Evolutionary conservation across 169 alveolate genomes (phyloP).

Genomic region (Besnoitia besnoiti): DNA sequence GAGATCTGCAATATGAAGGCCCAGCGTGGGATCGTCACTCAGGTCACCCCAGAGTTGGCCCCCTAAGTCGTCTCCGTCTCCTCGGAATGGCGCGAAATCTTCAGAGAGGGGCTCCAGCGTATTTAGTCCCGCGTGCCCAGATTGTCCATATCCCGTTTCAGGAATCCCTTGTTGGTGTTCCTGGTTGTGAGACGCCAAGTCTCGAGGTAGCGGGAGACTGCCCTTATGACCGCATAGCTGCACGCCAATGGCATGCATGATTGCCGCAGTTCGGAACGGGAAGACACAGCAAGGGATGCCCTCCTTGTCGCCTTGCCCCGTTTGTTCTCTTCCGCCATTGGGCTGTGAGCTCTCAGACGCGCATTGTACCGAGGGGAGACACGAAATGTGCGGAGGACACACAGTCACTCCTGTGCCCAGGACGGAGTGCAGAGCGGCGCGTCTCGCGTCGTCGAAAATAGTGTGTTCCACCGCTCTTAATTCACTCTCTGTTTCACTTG

Average conservation of each 20-base stretch:
- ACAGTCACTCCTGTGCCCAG: background rate
- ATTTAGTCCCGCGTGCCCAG: background rate
- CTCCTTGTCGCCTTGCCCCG: background rate
- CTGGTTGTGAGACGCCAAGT: background rate
- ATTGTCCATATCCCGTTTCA: background rate
- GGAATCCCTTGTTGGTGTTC: background rate
- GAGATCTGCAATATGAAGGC: background rate
- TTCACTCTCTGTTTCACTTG: no score
- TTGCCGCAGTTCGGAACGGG: background rate
- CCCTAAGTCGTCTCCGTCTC: background rate
- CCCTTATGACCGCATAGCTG: constrained; percentile 2
- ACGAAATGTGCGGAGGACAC: no score
- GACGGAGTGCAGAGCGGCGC: background rate
- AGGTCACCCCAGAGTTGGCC: background rate
- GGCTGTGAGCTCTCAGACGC: no score
- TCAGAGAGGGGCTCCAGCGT: background rate
- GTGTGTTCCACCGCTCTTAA: no score
- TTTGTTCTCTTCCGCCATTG: no score
- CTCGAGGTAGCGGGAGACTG: background rate
- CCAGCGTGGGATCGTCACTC: background rate
- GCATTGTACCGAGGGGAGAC: no score
- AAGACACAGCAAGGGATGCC: background rate
- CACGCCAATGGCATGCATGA: background rate
- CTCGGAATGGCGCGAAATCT: background rate
- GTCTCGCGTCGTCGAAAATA: no score